Evolutionary conservation across 73 alveolate genomes (phyloP).

Genomic region (Blepharisma stoltei): DNA sequence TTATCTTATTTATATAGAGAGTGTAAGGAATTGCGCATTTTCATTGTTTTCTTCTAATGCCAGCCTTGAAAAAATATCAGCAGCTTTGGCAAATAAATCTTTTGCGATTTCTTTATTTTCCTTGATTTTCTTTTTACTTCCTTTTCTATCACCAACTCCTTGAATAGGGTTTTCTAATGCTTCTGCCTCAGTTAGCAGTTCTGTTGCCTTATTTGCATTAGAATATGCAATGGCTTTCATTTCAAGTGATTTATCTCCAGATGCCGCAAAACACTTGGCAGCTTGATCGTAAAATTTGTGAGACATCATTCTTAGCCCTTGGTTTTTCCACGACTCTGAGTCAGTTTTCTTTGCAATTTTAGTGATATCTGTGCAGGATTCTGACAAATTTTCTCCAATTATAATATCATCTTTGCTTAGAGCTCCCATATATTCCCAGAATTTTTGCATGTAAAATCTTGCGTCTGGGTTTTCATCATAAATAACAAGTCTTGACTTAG

Average conservation of each 20-base stretch:
- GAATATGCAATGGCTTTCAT: slow-evolving; percentile 57
- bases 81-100: slow-evolving; percentile 51
- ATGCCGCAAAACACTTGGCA: slow-evolving; percentile 60
- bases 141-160: slow-evolving; percentile 8
- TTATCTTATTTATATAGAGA: too few relatives aligned
- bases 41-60: background rate
- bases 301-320: slow-evolving; percentile 75
- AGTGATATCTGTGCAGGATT: slow-evolving; percentile 6
- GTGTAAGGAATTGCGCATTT: background rate
- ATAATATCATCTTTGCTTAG: slow-evolving; percentile 43
- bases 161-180: background rate
- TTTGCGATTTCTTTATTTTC: slow-evolving; percentile 31
- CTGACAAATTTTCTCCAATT: slow-evolving; percentile 28
- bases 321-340: slow-evolving; percentile 59
- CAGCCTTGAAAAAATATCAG: slow-evolving; percentile 45
- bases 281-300: slow-evolving; percentile 80
- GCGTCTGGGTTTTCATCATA: slow-evolving; percentile 66
- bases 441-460: slow-evolving; percentile 50
- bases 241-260: slow-evolving; percentile 55
- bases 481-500: slow-evolving; percentile 74
- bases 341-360: slow-evolving; percentile 34
- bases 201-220: slow-evolving; percentile 59
- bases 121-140: slow-evolving; percentile 36
- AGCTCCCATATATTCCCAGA: slow-evolving; percentile 69
- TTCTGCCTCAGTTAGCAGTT: slow-evolving; percentile 45